Conservation (phyloP, 2,329 filamentous ascomycete genomes). For the Sphaerulina musiva region DNA sequence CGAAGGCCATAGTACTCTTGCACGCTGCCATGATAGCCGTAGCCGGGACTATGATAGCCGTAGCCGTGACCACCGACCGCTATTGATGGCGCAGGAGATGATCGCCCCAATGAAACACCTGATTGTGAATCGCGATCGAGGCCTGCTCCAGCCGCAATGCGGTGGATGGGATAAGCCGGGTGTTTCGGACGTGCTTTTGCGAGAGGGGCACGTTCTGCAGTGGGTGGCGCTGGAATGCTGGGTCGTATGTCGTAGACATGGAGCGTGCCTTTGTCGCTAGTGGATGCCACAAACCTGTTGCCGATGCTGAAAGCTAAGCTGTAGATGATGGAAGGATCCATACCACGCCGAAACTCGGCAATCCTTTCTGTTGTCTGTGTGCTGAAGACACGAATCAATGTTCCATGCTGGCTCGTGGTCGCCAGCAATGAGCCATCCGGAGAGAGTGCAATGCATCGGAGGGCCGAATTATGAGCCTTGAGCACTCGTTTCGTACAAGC, state of each 20-base stretch:
- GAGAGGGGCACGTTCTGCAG: constrained; percentile 6
- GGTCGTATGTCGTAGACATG: constrained; percentile 85
- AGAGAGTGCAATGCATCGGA: constrained; percentile 75
- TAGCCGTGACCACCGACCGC: constrained; percentile 12
- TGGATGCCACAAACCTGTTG: constrained; percentile 74
- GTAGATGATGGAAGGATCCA: constrained; percentile 81
- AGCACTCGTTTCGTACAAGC: constrained; percentile 78
- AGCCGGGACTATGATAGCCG: constrained; percentile 19
- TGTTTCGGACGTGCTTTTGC: constrained; percentile 21
- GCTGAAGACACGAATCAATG: constrained; percentile 77
- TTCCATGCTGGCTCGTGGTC: constrained; percentile 89
- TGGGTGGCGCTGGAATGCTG: constrained; percentile 26
- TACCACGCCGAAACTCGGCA: constrained; percentile 77
- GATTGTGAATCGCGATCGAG: constrained; percentile 23
- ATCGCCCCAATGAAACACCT: constrained; percentile 22
- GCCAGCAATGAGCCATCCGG: constrained; percentile 74
- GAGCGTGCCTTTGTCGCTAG: constrained; percentile 91
- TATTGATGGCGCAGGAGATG: constrained; percentile 22
- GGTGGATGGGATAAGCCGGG: constrained; percentile 18
- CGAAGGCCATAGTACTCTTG: constrained; percentile 33
- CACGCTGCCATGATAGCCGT: constrained; percentile 27
- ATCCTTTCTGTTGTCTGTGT: constrained; percentile 73
- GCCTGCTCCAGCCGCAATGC: constrained; percentile 19
- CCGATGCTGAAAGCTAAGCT: constrained; percentile 82
- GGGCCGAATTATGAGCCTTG: constrained; percentile 72